Evolutionary conservation across 2,329 filamentous ascomycete species (phyloP), one percentile per base, ranked within the genome.

Genomic region (Myrmaecium sp.): DNA sequence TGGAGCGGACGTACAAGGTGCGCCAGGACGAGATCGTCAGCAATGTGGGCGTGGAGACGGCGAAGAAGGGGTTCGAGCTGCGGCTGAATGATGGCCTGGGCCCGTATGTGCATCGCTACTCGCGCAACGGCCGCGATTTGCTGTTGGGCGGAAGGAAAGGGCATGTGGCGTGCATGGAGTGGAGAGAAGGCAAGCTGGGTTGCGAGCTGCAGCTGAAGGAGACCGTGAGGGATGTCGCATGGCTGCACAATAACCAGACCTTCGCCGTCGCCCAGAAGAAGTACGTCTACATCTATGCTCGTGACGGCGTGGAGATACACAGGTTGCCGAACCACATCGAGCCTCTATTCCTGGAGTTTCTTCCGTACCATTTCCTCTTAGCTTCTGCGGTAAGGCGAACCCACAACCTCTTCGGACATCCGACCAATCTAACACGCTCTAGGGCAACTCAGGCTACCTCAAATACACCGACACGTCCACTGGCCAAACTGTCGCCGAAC

Each of bases 241-340:
- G 83, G 79, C 63, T 95, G 41, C 83, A 94, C 56, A 93, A 93
- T 49, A 84, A 89, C 50, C 82, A 93, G 47, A 78, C 72, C 54
- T 94, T 95, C 54, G 86, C 86, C 1, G 82, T 93, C 8, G 83
- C 89, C 23, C 86, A 98, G 55, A 94, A 93, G 62, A 89, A 86
- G 55, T 77, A 89, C 40, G 80, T 89, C 36, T 98, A 93, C 57
- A 94, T 98, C 37, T 98, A 98, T 58, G 89, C 94, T 44, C 65
- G 72, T 30, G 69, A 80, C 30, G 89, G 89, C 27, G 79, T 94
- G 12, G 89, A 98, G 56, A 58, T 98, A 29, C 89, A 98, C 51
- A 84, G 80, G 47, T 57, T 98, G 44, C 74, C 74, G 52, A 89
- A 89, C 50, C 86, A 93, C 48, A 69, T 80, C 34, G 89, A 98